Conservation (phyloP, 73 alveolate species). For the Halteria grandinella region DNA sequence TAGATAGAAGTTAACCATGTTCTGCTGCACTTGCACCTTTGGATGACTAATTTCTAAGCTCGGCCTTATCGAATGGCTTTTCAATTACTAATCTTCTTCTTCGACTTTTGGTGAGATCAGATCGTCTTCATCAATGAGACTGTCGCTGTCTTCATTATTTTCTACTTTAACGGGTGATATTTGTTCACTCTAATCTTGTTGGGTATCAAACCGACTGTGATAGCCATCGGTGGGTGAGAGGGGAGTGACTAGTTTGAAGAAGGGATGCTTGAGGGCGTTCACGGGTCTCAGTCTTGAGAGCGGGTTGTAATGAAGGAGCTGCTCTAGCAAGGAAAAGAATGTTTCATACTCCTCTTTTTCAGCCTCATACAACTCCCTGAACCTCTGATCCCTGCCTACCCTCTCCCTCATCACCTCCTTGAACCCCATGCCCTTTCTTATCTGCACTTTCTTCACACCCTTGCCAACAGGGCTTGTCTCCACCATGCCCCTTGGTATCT, state of each 20-base stretch:
- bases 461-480: not conserved
- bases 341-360: not conserved
- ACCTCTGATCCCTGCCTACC: not conserved
- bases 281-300: constrained; percentile 1
- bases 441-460: not conserved
- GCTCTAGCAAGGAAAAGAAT: not conserved
- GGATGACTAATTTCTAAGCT: too few relatives aligned
- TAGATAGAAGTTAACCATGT: too few relatives aligned
- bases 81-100: too few relatives aligned
- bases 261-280: constrained; percentile 28
- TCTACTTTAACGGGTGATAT: too few relatives aligned
- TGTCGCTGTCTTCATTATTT: not conserved
- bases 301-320: constrained; percentile 3
- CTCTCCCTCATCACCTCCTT: not conserved
- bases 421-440: not conserved
- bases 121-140: not conserved
- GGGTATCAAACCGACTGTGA: not conserved
- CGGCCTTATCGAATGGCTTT: too few relatives aligned
- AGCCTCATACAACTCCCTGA: not conserved
- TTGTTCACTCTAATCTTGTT: not conserved
- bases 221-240: not conserved
- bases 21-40: too few relatives aligned
- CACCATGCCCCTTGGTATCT: not conserved
- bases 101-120: not conserved
- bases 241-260: not conserved